Conservation (phyloP, 2,329 filamentous ascomycete species). For the Diaporthe sp. region DNA sequence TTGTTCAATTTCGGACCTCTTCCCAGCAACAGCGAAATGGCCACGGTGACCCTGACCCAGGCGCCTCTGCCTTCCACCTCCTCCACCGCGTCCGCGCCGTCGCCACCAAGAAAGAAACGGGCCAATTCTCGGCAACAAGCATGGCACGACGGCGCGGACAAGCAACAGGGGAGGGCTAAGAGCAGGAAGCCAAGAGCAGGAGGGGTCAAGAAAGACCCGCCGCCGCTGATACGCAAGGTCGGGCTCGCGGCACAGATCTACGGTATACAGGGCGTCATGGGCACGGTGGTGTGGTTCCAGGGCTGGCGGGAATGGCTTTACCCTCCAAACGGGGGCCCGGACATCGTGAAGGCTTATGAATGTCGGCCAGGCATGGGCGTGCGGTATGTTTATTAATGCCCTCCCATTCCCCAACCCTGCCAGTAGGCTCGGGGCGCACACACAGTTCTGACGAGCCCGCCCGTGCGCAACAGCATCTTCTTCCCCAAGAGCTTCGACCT, state of each 20-base stretch:
- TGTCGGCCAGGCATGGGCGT: constrained; percentile 23
- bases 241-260: constrained; percentile 37
- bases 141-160: constrained; percentile 28
- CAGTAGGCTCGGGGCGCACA: too few relatives aligned
- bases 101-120: neutral
- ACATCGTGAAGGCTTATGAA: constrained; percentile 38
- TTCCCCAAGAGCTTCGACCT: constrained; percentile 54
- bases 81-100: neutral
- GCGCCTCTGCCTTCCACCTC: neutral
- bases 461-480: constrained; percentile 52
- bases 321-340: constrained; percentile 24
- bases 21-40: neutral
- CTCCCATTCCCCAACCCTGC: too few relatives aligned
- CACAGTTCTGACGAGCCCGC: neutral
- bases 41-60: constrained; percentile 6
- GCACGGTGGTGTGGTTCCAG: constrained; percentile 33
- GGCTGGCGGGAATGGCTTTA: constrained; percentile 38
- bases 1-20: neutral
- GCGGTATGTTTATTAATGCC: neutral
- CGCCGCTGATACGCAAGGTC: constrained; percentile 37
- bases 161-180: neutral
- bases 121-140: neutral
- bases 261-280: constrained; percentile 28
- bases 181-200: neutral
- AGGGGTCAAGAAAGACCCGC: constrained; percentile 27